These are phyloP conservation scores for Solanum sitiens DNA, from an alignment of 257 asterid species.

Conservation along the genomic window DNA sequence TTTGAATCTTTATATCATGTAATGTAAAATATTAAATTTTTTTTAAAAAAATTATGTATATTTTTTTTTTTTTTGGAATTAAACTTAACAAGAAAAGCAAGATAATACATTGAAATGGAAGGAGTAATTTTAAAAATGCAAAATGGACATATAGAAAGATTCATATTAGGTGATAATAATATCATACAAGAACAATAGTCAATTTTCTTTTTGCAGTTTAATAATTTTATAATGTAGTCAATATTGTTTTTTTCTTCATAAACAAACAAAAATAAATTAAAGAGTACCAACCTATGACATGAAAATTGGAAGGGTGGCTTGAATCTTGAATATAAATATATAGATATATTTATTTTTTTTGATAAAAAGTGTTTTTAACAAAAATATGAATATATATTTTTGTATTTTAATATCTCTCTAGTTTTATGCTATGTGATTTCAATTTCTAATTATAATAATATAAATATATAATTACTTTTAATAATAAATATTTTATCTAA, in stretches of 20 bases:
- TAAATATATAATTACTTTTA: too few species aligned
- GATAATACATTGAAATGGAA: not conserved
- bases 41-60: not conserved
- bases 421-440: too few species aligned
- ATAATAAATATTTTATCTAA: too few species aligned
- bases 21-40: not conserved
- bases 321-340: too few species aligned
- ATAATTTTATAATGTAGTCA: not conserved
- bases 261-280: not conserved
- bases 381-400: too few species aligned
- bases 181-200: not conserved
- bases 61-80: not conserved
- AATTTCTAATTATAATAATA: too few species aligned
- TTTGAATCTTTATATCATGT: not conserved
- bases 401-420: too few species aligned
- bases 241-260: not conserved
- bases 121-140: not conserved
- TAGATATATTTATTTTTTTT: too few species aligned
- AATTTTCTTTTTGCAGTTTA: not conserved
- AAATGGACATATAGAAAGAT: not conserved
- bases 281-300: not conserved
- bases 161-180: not conserved
- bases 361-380: too few species aligned
- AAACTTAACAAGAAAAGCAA: not conserved
- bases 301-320: too few species aligned